Base-by-base conservation (phyloP, 2,329 filamentous ascomycete genomes). In the Curvularia spicifera region DNA sequence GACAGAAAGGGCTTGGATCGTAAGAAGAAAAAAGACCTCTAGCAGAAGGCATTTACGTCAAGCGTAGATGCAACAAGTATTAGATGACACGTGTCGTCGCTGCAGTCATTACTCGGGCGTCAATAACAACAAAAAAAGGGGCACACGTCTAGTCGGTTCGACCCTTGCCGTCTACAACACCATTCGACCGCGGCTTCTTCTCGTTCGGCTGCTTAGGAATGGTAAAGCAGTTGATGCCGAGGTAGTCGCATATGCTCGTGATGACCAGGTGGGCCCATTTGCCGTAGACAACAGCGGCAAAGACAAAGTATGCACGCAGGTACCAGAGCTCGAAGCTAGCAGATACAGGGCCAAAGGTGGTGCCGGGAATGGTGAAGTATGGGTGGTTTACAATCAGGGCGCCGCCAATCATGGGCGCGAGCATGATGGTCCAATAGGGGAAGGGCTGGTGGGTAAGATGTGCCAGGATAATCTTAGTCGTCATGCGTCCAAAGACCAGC, bases 401-500 rank as follows among this genome's bases (percentile, higher is more conserved):
- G 52, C 95, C 95, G 50, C 91, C 90, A 47, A 97, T 84, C 39
- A 99, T 87, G 7, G 95, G 95, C 33, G 86, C 87, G 37, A 98
- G 84, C 85, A 98, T 91, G 48, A 95, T 85, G 10, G 95, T 98
- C 93, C 93, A 98, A 84, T 91, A 96, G 1, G 95, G 95, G 79
- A 98, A 99, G 3, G 94, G 91, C 76, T 98, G 95, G 63, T 87
- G 87, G 1, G 95, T 95, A 51, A 99, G 83, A 78, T 99, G 95
- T 2, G 95, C 94, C 18, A 99, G 87, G 73, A 99, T 99, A 78
- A 98, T 98, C 82, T 98, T 99, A 39, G 95, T 99, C 0, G 95
- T 98, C 89, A 99, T 93, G 67, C 95, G 90, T 35, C 95, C 95
- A 77, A 99, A 98, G 58, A 97, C 95, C 70, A 98, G 93, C n/a